Conservation (phyloP, 768 basidiomycete species). For the Mrakia frigida region DNA sequence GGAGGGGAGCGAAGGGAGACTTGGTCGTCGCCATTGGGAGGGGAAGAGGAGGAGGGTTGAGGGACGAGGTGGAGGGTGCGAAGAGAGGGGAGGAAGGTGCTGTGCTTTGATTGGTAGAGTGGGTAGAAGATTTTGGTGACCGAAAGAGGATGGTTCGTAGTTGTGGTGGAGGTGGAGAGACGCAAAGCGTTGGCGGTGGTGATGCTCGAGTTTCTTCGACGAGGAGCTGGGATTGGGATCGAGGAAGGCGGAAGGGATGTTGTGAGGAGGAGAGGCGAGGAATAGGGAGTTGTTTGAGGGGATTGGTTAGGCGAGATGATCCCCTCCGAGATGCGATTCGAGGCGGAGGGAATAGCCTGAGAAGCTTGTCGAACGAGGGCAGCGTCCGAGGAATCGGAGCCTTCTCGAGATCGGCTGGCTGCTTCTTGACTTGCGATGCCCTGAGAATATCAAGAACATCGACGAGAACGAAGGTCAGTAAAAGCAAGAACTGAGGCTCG, state of each 20-base stretch:
- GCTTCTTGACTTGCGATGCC: background rate
- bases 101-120: background rate
- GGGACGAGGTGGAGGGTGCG: background rate
- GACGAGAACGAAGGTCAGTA: too few relatives aligned
- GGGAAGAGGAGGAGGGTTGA: background rate
- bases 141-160: background rate
- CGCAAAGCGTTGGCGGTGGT: background rate
- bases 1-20: conserved; percentile 11
- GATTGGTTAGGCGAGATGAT: background rate
- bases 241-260: background rate
- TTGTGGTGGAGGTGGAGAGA: background rate
- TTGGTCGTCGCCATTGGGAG: background rate
- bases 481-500: too few relatives aligned
- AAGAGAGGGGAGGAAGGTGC: conserved; percentile 1
- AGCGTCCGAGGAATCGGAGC: background rate
- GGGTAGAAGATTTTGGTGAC: background rate
- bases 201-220: background rate
- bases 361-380: background rate
- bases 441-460: background rate
- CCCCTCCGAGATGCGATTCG: background rate
- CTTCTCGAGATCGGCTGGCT: background rate
- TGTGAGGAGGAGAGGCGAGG: background rate
- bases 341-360: background rate
- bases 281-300: background rate
- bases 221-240: background rate